phyloP scores from a whole-genome alignment of 2,329 filamentous ascomycete genomes.

The Hymenoscyphus linearis region DNA sequence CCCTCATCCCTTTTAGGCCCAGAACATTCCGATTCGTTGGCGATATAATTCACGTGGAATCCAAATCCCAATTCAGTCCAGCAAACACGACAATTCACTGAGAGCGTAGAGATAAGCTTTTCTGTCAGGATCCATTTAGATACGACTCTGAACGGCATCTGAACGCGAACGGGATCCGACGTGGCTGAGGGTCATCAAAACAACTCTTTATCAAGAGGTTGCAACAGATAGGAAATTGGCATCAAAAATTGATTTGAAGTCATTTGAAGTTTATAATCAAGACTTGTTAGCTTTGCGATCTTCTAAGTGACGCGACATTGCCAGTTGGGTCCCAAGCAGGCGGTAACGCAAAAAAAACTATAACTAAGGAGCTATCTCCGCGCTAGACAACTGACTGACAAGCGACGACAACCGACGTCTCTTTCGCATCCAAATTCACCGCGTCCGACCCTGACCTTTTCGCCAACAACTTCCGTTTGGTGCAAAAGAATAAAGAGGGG shows the following conservation, averaged over 20 bases:
- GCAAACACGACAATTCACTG: background rate
- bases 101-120: background rate
- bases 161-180: background rate
- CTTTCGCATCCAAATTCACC: background rate
- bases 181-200: background rate
- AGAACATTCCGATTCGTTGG: slow-evolving; percentile 1
- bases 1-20: background rate
- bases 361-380: slow-evolving; percentile 2
- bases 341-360: background rate
- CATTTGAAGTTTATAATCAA: background rate
- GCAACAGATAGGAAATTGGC: background rate
- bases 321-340: background rate
- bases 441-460: background rate
- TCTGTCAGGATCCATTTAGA: background rate
- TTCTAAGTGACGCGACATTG: no score
- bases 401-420: no score
- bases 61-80: background rate
- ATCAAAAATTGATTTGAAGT: background rate
- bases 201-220: background rate
- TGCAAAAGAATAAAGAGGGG: background rate
- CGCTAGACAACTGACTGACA: background rate
- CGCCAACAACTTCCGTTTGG: background rate
- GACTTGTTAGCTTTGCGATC: background rate
- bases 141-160: background rate
- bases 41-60: background rate